Base-by-base conservation (phyloP, 2,329 filamentous ascomycete species). In the Cordyceps cateniannulata region DNA sequence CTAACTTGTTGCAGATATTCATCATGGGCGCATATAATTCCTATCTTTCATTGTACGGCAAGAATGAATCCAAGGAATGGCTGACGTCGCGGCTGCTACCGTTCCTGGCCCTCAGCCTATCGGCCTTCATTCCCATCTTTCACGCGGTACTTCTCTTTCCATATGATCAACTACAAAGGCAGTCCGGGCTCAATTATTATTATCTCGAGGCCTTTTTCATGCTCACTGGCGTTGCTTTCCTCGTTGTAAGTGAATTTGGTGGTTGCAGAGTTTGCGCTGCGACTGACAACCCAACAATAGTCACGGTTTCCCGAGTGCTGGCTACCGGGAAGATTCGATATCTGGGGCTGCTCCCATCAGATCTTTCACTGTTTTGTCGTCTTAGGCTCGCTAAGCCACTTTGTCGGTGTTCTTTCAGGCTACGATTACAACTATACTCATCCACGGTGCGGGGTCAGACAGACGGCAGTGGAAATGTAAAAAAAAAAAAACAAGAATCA, bases 321-420 rank as follows among this genome's bases (percentile, higher is more conserved):
- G 52, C 70, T 65, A 20, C 77, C 77, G 1, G 77, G 75, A 3
- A 69, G 61, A 9, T 80, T 80, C 65, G 78, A 80, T 64, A 73
- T 77, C 35, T 75, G 70, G 63, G 75, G 76, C 18, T 72, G 73
- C 3, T 80, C 77, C 16, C 77, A 79, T 62, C 77, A 79, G 63
- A 72, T 79, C 7, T 79, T 80, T 59, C 77, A 80, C 58, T 65
- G 77, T 12, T 69, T 78, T 7, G 76, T 79, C 10, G 77, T 78
- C 0, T 35, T 79, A 5, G 75, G 74, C 14, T 60, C 63, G 18
- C 16, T 62, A n/a, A 60, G 62, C 38, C 65, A 66, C 45, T 61
- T 65, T 45, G 29, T 50, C 38, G 61, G 64, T 25, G 59, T 67
- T 29, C 49, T 66, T 12, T 45, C 44, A 5, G 67, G 65, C 12